These are phyloP conservation scores for Paragyromitra xinjiangensis DNA, from an alignment of 495 filamentous ascomycete species.

Conservation along the genomic window DNA sequence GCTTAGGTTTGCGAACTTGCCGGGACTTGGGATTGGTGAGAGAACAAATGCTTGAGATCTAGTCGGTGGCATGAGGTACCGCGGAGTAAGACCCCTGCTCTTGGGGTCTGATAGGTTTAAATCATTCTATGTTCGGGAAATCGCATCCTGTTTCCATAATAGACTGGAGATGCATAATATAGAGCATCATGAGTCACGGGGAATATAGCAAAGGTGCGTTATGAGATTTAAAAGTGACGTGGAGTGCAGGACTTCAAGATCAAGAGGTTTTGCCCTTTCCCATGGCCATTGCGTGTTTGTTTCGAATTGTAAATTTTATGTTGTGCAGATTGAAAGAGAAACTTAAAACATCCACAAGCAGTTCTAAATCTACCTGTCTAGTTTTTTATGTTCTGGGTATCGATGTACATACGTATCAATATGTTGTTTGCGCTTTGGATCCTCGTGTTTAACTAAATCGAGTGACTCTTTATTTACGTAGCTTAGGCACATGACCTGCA, in stretches of 20 bases:
- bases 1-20: slow-evolving; percentile 6
- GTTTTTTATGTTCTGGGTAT: slow-evolving; percentile 7
- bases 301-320: background rate
- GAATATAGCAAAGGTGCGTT: slow-evolving; percentile 31
- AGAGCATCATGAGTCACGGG: slow-evolving; percentile 10
- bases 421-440: slow-evolving; percentile 32
- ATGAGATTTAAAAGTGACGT: slow-evolving; percentile 29
- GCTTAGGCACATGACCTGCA: slow-evolving; percentile 1
- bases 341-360: background rate
- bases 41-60: slow-evolving; percentile 11
- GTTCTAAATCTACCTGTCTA: slow-evolving; percentile 39
- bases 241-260: slow-evolving; percentile 21
- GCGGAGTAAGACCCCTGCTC: slow-evolving; percentile 37
- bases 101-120: slow-evolving; percentile 32
- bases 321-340: slow-evolving; percentile 8
- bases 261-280: slow-evolving; percentile 20
- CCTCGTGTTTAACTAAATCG: slow-evolving; percentile 7
- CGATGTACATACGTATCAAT: slow-evolving; percentile 44
- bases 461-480: slow-evolving; percentile 1
- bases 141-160: slow-evolving; percentile 17
- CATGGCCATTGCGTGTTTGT: slow-evolving; percentile 6
- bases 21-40: slow-evolving; percentile 16
- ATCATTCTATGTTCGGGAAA: slow-evolving; percentile 2
- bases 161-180: slow-evolving; percentile 36
- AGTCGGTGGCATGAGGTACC: slow-evolving; percentile 23